Conservation (phyloP, 441 rosid genomes). For the Biscutella laevigata region DNA sequence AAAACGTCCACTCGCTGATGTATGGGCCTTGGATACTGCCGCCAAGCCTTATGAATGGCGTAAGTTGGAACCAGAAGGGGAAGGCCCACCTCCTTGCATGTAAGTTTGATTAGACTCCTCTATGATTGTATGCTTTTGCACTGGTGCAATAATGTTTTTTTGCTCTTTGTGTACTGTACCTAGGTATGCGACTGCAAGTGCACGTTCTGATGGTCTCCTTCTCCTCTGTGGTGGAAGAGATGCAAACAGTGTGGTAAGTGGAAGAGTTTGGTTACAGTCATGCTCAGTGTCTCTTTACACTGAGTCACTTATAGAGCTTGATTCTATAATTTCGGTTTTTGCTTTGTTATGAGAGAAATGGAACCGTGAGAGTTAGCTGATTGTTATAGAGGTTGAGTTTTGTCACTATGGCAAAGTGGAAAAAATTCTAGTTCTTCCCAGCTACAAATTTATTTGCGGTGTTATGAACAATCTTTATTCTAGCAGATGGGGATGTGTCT, state of each 20-base stretch:
- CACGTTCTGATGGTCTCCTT: too few species aligned
- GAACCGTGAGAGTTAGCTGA: neutral
- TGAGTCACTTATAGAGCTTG: neutral
- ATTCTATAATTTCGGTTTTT: neutral
- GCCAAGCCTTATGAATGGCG: slow-evolving; percentile 99
- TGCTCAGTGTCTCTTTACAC: neutral
- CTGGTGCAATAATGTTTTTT: slow-evolving; percentile 1
- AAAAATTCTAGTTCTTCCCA: neutral
- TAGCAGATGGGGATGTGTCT: slow-evolving; percentile 7
- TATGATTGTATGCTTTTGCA: slow-evolving; percentile 1
- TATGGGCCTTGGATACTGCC: slow-evolving; percentile 99
- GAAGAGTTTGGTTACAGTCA: slow-evolving; percentile 3
- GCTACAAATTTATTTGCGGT: neutral
- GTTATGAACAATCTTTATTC: neutral
- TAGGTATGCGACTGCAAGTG: too few species aligned
- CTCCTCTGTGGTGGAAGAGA: slow-evolving; percentile 99
- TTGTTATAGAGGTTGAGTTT: slow-evolving; percentile 4
- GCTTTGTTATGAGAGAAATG: neutral
- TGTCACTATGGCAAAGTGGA: neutral
- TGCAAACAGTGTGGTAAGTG: slow-evolving; percentile 91
- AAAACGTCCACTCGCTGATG: slow-evolving; percentile 96
- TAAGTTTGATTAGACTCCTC: slow-evolving; percentile 30
- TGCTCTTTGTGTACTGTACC: slow-evolving; percentile 19
- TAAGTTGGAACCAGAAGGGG: too few species aligned
- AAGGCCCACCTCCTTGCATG: slow-evolving; percentile 99